Base-by-base conservation (phyloP, 2,329 filamentous ascomycete species). In the Allantophomopsis lycopodina region DNA sequence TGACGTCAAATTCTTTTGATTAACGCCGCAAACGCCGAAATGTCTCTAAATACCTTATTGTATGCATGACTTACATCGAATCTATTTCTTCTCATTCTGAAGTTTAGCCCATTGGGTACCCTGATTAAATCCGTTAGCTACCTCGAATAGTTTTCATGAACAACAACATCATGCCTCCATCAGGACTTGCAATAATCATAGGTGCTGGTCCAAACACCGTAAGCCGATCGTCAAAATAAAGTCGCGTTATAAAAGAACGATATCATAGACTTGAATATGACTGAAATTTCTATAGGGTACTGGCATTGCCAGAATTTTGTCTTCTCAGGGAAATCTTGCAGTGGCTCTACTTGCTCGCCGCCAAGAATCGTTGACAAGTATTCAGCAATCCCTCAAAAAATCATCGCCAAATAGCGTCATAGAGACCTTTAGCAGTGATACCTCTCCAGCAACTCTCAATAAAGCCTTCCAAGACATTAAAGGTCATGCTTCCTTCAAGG, bases 281-380 rank as follows among this genome's bases (percentile, higher is more conserved):
- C 16, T 16, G 8, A 23, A 31, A 18, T 32, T 11, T 7, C 53
- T 48, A n/a, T 53, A 69, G 56, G 69, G 69, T 10, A 64, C 66
- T 10, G 71, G 71, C 33, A 75, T 76, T n/a, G 67, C 68, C 16
- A 61, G 69, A 15, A 62, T 72, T 30, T 64, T 75, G 32, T 66
- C 69, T 2, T 55, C 58, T 0, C 63, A 71, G 21, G 69, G 69
- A 28, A 73, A 74, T 49, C 59, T 72, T 36, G 69, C 70, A 17
- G 64, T 75, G 7, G 69, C 70, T 13, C 59, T 73, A 7, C 60
- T 73, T 35, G 68, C 69, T 7, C 63, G 70, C 4, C 61, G 64
- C 21, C 55, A 58, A 15, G 65, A 68, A 37, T 60, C 60, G 8
- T 59, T 71, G 33, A 50, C 57, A 36, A 59, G 58, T 14, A 56